Evolutionary conservation across 1,284 basidiomycete species (phyloP).

Genomic region (Retiboletus flavoniger): DNA sequence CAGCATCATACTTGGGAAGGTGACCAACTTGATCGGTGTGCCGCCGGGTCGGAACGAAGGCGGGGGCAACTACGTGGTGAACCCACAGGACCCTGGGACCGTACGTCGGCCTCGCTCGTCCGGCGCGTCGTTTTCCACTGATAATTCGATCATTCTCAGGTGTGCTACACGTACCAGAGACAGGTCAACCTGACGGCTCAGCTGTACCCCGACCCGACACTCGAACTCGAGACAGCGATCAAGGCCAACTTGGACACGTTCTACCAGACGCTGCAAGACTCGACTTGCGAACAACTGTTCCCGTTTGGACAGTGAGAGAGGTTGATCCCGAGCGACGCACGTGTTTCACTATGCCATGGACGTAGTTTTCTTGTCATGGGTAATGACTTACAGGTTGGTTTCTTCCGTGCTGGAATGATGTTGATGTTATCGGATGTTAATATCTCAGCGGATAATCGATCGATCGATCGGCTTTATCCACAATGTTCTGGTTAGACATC

Average conservation of each 20-base stretch:
- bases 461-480: too few species aligned
- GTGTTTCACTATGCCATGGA: background rate
- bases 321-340: background rate
- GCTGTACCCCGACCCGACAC: constrained; percentile 24
- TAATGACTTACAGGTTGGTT: background rate
- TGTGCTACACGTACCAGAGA: constrained; percentile 21
- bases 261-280: constrained; percentile 18
- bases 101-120: constrained; percentile 11
- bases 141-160: constrained; percentile 6
- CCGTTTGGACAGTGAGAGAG: constrained; percentile 17
- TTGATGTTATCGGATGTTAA: too few species aligned
- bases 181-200: constrained; percentile 25
- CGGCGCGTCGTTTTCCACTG: constrained; percentile 1
- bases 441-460: too few species aligned
- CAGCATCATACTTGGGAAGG: background rate
- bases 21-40: constrained; percentile 5
- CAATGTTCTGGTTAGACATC: too few species aligned
- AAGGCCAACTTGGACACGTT: constrained; percentile 27
- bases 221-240: constrained; percentile 24
- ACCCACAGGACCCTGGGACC: constrained; percentile 12
- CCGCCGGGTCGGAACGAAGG: constrained; percentile 25
- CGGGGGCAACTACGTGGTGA: constrained; percentile 19
- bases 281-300: constrained; percentile 22
- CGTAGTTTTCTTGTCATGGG: background rate
- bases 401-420: background rate